Conservation (phyloP, 176 grass and related monocot genomes). For the Musa schizocarpa region DNA sequence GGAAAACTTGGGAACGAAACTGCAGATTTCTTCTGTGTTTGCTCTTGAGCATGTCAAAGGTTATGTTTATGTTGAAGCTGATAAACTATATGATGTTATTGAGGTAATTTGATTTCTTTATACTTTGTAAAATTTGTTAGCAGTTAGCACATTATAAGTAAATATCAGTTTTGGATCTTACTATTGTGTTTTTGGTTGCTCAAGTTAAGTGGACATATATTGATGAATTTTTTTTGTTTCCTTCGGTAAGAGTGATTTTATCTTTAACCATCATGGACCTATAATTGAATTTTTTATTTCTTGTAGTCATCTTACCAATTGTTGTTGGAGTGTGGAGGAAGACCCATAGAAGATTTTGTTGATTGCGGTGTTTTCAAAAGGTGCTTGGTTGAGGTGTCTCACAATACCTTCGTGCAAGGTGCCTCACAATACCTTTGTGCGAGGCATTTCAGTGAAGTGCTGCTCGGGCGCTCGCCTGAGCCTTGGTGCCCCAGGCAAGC, state of each 20-base stretch:
- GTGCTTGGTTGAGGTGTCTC: too few species aligned
- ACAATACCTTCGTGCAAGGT: too few species aligned
- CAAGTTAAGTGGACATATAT: neutral
- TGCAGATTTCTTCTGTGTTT: slow-evolving; percentile 82
- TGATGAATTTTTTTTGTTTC: neutral
- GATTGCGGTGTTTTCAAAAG: too few species aligned
- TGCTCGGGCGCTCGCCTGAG: too few species aligned
- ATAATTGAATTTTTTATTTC: too few species aligned
- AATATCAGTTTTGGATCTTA: neutral
- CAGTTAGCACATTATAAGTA: neutral
- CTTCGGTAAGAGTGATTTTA: neutral
- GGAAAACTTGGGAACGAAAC: slow-evolving; percentile 50
- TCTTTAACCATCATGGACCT: neutral
- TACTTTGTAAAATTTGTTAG: neutral
- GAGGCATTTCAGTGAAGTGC: too few species aligned
- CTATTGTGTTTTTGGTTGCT: neutral
- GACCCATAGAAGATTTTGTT: too few species aligned
- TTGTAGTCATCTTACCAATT: too few species aligned
- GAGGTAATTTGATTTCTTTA: slow-evolving; percentile 45
- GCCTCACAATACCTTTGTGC: too few species aligned
- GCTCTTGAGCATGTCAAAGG: slow-evolving; percentile 89
- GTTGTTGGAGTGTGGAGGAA: too few species aligned
- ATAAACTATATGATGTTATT: slow-evolving; percentile 77
- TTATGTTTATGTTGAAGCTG: slow-evolving; percentile 91
- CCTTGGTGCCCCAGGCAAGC: too few species aligned